phyloP scores from a whole-genome alignment of 2,329 filamentous ascomycete species.

The Penicillium brasilianum region DNA sequence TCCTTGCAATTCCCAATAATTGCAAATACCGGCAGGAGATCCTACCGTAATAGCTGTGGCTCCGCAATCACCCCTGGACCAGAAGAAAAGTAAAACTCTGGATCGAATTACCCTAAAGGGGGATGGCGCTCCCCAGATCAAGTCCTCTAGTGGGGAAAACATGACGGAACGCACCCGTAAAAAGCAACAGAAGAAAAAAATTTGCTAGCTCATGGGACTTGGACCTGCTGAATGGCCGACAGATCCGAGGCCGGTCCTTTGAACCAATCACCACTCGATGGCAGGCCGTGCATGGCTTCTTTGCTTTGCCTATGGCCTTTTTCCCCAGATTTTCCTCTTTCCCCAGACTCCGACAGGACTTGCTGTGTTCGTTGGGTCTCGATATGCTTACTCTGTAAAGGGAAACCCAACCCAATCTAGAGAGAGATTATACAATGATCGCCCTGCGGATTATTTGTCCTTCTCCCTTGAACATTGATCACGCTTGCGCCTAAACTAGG shows the following conservation, averaged over 20 bases:
- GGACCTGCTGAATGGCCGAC: conserved; percentile 25
- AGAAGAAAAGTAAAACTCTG: not conserved
- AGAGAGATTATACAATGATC: not conserved
- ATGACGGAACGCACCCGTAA: conserved; percentile 11
- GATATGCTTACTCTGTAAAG: not conserved
- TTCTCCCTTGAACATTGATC: not conserved
- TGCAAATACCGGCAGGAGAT: not conserved
- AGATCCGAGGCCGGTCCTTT: conserved; percentile 23
- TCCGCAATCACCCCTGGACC: not conserved
- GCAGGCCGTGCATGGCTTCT: not conserved
- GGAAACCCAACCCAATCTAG: not conserved
- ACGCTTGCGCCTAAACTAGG: not conserved
- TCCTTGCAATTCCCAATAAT: conserved; percentile 3
- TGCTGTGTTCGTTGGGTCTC: not conserved
- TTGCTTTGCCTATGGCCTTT: not conserved
- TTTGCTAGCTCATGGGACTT: conserved; percentile 17
- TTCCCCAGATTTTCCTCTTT: conserved; percentile 36
- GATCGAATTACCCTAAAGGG: conserved; percentile 12
- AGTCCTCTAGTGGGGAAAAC: not conserved
- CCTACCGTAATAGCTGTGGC: not conserved
- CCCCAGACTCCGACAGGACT: conserved; percentile 27
- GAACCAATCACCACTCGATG: conserved; percentile 16
- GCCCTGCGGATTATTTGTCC: not conserved
- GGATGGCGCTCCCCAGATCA: conserved; percentile 22
- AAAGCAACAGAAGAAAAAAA: conserved; percentile 8